phyloP scores from a whole-genome alignment of 345 rosid genomes.

The Gossypium australe region DNA sequence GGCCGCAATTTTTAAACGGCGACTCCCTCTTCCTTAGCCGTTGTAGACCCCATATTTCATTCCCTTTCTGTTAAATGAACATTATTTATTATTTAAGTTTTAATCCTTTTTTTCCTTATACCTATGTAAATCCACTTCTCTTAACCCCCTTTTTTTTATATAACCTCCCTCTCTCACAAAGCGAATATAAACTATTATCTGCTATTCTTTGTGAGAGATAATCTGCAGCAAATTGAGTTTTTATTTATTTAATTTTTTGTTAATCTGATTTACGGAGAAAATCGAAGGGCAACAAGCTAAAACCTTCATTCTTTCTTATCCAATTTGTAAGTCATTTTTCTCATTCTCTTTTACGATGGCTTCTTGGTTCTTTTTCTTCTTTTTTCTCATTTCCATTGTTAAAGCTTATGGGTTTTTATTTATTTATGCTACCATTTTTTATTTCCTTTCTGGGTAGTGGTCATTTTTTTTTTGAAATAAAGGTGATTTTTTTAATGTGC shows the following conservation, averaged over 20 bases:
- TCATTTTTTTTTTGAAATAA: too few relatives aligned
- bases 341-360: too few relatives aligned
- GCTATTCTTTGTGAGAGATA: not conserved
- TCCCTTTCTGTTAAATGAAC: not conserved
- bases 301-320: not conserved
- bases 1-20: not conserved
- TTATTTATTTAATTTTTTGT: not conserved
- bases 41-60: not conserved
- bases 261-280: not conserved
- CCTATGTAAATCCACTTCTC: conserved; percentile 3
- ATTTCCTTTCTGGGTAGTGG: too few relatives aligned
- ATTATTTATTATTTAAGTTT: not conserved
- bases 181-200: not conserved
- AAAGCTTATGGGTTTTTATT: too few relatives aligned
- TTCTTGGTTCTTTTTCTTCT: too few relatives aligned
- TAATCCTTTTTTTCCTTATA: not conserved
- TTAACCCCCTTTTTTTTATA: not conserved
- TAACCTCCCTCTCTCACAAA: not conserved
- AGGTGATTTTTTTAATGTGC: too few relatives aligned
- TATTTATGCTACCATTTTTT: too few relatives aligned
- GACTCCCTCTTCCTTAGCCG: too few relatives aligned
- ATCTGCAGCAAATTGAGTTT: not conserved
- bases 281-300: not conserved
- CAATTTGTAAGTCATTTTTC: too few relatives aligned
- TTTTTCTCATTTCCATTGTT: too few relatives aligned